Evolutionary conservation across 768 basidiomycete species (phyloP).

Genomic region (Leucosporidium yakuticum): DNA sequence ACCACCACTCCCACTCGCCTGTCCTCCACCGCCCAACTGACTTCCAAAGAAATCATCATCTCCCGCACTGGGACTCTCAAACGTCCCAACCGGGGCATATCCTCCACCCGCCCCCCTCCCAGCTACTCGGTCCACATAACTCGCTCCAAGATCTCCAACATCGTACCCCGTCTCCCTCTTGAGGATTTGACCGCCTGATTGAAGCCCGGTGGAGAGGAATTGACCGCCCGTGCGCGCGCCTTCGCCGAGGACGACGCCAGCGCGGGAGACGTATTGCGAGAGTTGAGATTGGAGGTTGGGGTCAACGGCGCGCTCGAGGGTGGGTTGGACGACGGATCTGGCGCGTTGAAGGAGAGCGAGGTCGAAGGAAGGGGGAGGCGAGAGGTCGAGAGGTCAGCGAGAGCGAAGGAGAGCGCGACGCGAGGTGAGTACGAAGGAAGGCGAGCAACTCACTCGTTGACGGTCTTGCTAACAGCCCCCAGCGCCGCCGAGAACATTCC

Average conservation of each 20-base stretch:
- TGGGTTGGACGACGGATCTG: constrained; percentile 76
- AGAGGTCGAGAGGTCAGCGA: no score
- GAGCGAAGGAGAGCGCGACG: background rate
- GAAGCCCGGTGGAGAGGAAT: constrained; percentile 33
- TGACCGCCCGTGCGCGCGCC: constrained; percentile 57
- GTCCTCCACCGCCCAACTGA: background rate
- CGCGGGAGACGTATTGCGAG: constrained; percentile 56
- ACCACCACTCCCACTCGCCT: background rate
- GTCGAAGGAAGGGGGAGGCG: background rate
- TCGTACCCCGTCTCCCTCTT: constrained; percentile 75
- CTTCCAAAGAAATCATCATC: constrained; percentile 25
- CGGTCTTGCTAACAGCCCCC: constrained; percentile 65
- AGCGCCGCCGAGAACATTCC: constrained; percentile 85
- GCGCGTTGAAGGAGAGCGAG: background rate
- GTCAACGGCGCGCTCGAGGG: constrained; percentile 71
- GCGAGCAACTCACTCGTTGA: constrained; percentile 58
- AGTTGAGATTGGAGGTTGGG: constrained; percentile 71
- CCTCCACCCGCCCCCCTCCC: constrained; percentile 26
- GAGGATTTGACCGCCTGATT: constrained; percentile 67
- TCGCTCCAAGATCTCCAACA: constrained; percentile 46
- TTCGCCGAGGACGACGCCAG: constrained; percentile 57
- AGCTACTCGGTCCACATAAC: constrained; percentile 26
- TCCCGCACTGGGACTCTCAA: constrained; percentile 3
- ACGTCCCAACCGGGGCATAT: constrained; percentile 23
- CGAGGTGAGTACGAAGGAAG: background rate